Percentiles rank a stretch among this genome's conserved stretches.
Evolutionary conservation across 2,329 filamentous ascomycete species (phyloP).

Genomic region (Alternaria sp.): DNA sequence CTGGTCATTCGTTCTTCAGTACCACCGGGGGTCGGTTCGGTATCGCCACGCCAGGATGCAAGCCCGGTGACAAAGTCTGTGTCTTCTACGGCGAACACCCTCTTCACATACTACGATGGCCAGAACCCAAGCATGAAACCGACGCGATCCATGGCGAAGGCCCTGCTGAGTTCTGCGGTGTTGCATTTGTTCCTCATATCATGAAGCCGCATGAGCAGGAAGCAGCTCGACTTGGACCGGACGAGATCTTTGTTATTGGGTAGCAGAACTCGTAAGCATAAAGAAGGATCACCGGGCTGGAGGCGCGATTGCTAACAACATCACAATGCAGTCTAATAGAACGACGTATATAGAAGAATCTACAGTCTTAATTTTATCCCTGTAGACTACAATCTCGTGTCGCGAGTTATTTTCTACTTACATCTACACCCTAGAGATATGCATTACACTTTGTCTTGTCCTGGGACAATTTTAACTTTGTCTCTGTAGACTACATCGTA

Average conservation of each 20-base stretch:
- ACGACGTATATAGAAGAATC: no score
- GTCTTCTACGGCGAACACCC: background rate
- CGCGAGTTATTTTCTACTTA: no score
- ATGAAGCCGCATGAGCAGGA: conserved; percentile 10
- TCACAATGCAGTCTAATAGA: no score
- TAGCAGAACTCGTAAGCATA: background rate
- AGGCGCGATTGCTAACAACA: no score
- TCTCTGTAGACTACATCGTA: no score
- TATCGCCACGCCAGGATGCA: background rate
- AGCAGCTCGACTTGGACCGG: conserved; percentile 2
- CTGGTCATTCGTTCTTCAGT: background rate
- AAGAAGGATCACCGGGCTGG: no score
- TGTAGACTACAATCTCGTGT: no score
- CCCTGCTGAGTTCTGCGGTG: background rate
- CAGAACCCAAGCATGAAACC: background rate
- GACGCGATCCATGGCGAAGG: background rate
- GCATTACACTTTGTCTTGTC: no score
- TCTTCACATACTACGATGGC: background rate
- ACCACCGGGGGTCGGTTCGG: background rate
- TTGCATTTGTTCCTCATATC: background rate
- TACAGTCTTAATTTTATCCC: no score
- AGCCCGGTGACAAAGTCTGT: background rate
- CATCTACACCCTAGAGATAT: no score
- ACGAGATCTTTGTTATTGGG: background rate
- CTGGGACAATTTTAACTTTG: no score